Base-by-base conservation (phyloP, 208 protist species). In the Leptomonas seymouri region DNA sequence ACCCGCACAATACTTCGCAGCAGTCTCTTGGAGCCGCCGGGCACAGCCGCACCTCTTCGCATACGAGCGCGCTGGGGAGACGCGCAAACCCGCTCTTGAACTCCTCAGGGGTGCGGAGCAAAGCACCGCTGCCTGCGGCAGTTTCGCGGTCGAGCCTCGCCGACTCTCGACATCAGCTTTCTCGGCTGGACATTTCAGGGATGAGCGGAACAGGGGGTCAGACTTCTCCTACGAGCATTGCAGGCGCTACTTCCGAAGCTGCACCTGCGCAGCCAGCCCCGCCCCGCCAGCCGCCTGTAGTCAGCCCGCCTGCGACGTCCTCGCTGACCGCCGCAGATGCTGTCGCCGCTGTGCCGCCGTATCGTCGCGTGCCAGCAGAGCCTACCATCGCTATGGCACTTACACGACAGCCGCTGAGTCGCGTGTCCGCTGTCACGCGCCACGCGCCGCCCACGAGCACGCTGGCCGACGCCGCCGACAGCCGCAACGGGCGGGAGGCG, bases 71-170 rank as follows among this genome's bases (percentile, higher is more conserved):
- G n/a, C 66, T 90, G 25, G 79, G 81, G 0, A 78, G 82, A 16
- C 75, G 63, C 21, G 85, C 91, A 7, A 95, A 95, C 66, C 90
- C 90, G 8, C 81, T 95, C 6, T 73, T 95, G 12, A 74, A 65
- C 21, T 85, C 81, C 42, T 81, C 84, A 21, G 60, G 55, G 14
- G 31, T 50, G 44, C 41, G 62, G 36, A 71, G 57, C 41, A 71
- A 63, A 27, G 30, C 62, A 49, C 70, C 50, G 20, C 34, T 39
- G 12, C 25, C 65, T 9, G 45, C 31, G 31, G 45, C 48, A 18
- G 58, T 45, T 36, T 23, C 56, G 0, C 58, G 61, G 12, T 62
- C 27, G 6, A 62, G 48, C 27, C 69, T 70, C 31, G 55, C 31
- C 8, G 57, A 72, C 27, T 34, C 48, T 27, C 25, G 45, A 3